phyloP scores from a whole-genome alignment of 2,329 filamentous ascomycete species.

The Alternaria sp. region DNA sequence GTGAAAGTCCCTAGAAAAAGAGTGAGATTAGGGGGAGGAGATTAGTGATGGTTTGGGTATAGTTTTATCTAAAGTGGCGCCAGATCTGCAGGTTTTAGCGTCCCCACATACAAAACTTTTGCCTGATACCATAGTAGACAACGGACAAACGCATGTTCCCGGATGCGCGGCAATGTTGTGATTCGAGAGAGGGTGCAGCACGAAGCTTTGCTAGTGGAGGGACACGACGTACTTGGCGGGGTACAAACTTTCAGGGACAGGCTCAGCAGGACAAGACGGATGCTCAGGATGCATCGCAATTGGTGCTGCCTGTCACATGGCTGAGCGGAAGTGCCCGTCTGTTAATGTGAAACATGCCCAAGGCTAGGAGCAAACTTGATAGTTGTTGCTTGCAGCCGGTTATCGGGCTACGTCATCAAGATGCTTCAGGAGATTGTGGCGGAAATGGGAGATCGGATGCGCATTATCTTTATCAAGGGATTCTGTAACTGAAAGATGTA shows the following conservation, averaged over 20 bases:
- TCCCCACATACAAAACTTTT: no score
- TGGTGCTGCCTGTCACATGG: conserved; percentile 3
- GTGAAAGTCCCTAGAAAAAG: no score
- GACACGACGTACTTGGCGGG: conserved; percentile 14
- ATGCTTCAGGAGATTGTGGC: conserved; percentile 6
- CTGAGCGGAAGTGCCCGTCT: conserved; percentile 6
- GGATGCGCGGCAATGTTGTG: conserved; percentile 15
- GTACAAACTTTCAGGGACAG: conserved; percentile 10
- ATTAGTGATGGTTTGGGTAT: no score
- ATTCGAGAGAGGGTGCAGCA: conserved; percentile 16
- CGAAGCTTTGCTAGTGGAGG: conserved; percentile 25
- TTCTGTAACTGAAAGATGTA: conserved; percentile 1
- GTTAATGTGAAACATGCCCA: conserved; percentile 12
- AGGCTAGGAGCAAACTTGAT: neutral
- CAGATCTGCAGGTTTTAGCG: no score
- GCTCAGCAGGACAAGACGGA: neutral
- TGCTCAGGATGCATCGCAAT: conserved; percentile 4
- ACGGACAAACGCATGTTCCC: conserved; percentile 20
- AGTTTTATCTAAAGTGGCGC: no score
- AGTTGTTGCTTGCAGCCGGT: conserved; percentile 2
- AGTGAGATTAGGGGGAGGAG: no score
- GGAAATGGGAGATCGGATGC: conserved; percentile 11
- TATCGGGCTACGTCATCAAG: conserved; percentile 18
- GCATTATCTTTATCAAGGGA: conserved; percentile 9
- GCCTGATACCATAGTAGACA: neutral